Percentiles rank a stretch among this genome's conserved stretches.
Evolutionary conservation across 257 asterid species (phyloP).

Genomic region (Thymus quinquecostatus): DNA sequence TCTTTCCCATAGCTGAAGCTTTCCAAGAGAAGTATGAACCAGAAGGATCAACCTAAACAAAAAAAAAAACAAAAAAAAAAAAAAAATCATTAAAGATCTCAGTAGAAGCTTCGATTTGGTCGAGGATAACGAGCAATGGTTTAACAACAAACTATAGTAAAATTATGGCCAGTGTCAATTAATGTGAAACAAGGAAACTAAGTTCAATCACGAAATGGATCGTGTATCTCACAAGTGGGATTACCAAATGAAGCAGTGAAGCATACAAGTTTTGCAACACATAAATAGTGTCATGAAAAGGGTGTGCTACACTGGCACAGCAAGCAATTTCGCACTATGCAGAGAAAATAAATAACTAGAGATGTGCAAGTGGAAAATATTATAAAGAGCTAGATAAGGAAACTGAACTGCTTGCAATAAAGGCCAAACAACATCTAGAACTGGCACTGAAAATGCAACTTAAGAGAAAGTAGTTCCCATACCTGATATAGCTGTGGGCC

Average conservation of each 20-base stretch:
- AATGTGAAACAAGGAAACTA: conserved; percentile 6
- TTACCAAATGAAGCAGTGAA: background rate
- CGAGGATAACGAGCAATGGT: conserved; percentile 4
- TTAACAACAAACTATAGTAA: conserved; percentile 16
- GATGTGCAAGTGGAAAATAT: background rate
- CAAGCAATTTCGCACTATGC: background rate
- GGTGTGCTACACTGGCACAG: too few species aligned
- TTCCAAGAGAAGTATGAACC: conserved; percentile 99
- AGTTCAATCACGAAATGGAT: background rate
- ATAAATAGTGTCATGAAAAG: background rate
- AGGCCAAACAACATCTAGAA: background rate
- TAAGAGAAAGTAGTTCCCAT: conserved; percentile 28
- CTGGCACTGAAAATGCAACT: conserved; percentile 5
- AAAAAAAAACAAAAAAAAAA: background rate
- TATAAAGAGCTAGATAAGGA: conserved; percentile 1
- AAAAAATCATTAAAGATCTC: background rate
- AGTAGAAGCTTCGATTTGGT: conserved; percentile 11
- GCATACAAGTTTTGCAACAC: conserved; percentile 4
- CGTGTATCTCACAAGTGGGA: conserved; percentile 8
- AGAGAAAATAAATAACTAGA: background rate
- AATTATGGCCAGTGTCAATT: background rate
- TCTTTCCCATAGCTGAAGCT: conserved; percentile 99
- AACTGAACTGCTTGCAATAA: background rate
- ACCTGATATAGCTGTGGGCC: conserved; percentile 98
- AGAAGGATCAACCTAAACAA: conserved; percentile 92